Evolutionary conservation across 208 protist genomes (phyloP).

Genomic region (Angomonas desouzai): DNA sequence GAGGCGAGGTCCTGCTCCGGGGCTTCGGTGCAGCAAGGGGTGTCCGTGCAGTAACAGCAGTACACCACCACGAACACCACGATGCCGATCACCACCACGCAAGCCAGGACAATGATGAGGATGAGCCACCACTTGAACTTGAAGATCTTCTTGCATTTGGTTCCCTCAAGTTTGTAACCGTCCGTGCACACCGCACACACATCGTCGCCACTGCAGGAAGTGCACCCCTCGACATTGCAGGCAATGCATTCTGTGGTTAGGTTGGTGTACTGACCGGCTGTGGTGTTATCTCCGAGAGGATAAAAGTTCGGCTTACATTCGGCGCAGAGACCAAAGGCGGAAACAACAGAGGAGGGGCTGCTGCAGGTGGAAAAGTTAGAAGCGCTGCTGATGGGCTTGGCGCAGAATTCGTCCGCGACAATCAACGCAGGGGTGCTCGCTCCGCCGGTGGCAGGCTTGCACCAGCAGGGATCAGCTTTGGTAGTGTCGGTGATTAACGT

Average conservation of each 20-base stretch:
- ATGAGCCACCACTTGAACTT: neutral
- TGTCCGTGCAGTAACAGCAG: slow-evolving; percentile 6
- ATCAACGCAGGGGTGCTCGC: too few relatives aligned
- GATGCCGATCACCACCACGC: neutral
- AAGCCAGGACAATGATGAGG: neutral
- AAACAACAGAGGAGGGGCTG: too few relatives aligned
- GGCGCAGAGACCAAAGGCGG: too few relatives aligned
- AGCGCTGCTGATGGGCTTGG: too few relatives aligned
- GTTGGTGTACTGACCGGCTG: too few relatives aligned
- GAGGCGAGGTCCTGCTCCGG: neutral
- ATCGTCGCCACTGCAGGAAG: neutral
- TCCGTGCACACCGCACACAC: neutral
- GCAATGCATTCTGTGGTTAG: neutral
- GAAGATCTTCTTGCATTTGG: slow-evolving; percentile 3
- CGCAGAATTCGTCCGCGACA: too few relatives aligned
- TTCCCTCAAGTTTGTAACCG: neutral
- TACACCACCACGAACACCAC: neutral
- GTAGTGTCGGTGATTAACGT: too few relatives aligned
- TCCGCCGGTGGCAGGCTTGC: too few relatives aligned
- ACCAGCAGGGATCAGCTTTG: too few relatives aligned
- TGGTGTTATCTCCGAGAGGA: too few relatives aligned
- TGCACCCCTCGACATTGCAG: neutral
- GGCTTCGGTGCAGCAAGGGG: neutral
- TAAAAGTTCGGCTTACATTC: too few relatives aligned
- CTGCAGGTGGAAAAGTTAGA: too few relatives aligned